Conservation (phyloP, 495 filamentous ascomycete genomes). For the Talaromyces trachyspermus region DNA sequence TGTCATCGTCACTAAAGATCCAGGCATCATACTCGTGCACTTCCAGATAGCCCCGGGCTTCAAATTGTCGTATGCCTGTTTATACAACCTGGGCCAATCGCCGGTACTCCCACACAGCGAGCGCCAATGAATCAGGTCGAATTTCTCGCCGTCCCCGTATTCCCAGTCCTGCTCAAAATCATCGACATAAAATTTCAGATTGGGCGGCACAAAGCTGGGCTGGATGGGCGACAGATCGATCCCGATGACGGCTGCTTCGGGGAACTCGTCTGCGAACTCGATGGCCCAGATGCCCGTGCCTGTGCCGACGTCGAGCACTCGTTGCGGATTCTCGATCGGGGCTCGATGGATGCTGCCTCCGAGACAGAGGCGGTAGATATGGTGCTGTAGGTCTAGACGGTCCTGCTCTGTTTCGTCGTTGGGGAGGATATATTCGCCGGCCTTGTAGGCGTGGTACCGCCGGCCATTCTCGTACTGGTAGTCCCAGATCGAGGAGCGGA, state of each 20-base stretch:
- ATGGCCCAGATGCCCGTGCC: constrained; percentile 55
- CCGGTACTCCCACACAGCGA: background rate
- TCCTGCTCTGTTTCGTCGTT: constrained; percentile 57
- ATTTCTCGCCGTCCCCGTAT: constrained; percentile 29
- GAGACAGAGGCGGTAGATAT: constrained; percentile 43
- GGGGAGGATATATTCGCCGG: constrained; percentile 46
- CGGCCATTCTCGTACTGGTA: constrained; percentile 53
- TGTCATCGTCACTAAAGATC: constrained; percentile 28
- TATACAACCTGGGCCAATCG: background rate
- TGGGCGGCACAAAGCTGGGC: constrained; percentile 41
- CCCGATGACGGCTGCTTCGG: constrained; percentile 50
- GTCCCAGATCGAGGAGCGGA: constrained; percentile 25
- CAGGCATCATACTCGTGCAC: constrained; percentile 42
- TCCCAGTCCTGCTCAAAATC: constrained; percentile 44
- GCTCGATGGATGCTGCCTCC: constrained; percentile 48
- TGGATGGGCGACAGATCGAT: constrained; percentile 52
- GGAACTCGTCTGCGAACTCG: constrained; percentile 53
- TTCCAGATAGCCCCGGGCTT: constrained; percentile 33
- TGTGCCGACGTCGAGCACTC: constrained; percentile 43
- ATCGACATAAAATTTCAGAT: constrained; percentile 42
- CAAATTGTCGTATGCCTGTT: background rate
- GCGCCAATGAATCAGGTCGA: constrained; percentile 38
- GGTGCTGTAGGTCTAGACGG: constrained; percentile 60
- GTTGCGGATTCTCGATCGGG: constrained; percentile 31
- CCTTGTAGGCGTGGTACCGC: constrained; percentile 52